A percentile compares a stretch with the other conserved stretches of the same genome.
These are phyloP conservation scores for Rutstroemia sp. DNA, from an alignment of 2,329 filamentous ascomycete species.

Conservation along the genomic window DNA sequence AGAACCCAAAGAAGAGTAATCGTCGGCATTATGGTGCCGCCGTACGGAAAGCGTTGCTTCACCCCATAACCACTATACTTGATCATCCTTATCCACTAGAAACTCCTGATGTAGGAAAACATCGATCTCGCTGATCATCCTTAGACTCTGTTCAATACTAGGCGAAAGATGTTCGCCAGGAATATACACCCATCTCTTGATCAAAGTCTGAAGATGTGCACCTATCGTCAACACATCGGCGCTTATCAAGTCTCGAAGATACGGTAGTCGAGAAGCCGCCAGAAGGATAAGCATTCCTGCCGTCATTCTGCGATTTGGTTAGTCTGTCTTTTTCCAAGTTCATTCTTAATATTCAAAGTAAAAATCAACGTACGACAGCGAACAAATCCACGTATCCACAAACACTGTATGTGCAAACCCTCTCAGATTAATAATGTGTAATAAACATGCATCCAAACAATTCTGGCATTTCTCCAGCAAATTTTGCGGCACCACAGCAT, in stretches of 20 bases:
- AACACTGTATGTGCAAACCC: constrained; percentile 43
- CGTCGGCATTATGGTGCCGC: too few species aligned
- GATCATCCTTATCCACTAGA: neutral
- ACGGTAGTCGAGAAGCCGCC: constrained; percentile 36
- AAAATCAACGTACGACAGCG: constrained; percentile 37
- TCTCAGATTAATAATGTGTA: constrained; percentile 42
- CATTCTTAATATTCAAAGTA: neutral
- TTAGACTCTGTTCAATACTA: constrained; percentile 39
- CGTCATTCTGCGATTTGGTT: constrained; percentile 34
- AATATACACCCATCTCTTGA: constrained; percentile 37
- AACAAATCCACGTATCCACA: constrained; percentile 48
- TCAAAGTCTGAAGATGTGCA: constrained; percentile 33
- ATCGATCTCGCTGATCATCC: constrained; percentile 38
- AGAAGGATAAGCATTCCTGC: constrained; percentile 42
- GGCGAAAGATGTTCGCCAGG: constrained; percentile 34
- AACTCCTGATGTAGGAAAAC: constrained; percentile 34
- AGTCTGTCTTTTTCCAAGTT: neutral
- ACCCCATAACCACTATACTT: neutral
- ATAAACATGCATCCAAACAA: constrained; percentile 40
- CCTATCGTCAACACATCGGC: constrained; percentile 35
- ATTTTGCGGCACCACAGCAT: constrained; percentile 19
- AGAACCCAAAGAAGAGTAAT: too few species aligned
- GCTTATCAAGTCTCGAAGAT: constrained; percentile 33
- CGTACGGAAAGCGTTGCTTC: too few species aligned
- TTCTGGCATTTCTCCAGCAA: constrained; percentile 35